These are phyloP conservation scores for Musa itinerans DNA, from an alignment of 176 grass and related monocot genomes.

Conservation along the genomic window DNA sequence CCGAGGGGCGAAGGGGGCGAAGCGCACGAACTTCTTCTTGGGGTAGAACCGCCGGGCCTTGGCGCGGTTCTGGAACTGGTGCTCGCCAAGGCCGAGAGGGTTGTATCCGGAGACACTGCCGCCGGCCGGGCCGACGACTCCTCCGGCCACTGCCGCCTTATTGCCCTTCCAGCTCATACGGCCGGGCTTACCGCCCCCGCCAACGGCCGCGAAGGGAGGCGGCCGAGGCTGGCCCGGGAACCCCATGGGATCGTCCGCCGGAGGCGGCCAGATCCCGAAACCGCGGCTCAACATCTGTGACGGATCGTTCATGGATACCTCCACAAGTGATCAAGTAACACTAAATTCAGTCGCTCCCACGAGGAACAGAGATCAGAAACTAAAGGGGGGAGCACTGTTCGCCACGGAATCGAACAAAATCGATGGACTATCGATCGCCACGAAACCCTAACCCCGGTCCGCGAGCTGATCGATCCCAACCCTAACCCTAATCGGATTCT, in stretches of 20 bases:
- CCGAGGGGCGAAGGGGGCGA: constrained; percentile 72
- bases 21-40: constrained; percentile 26
- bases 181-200: constrained; percentile 26
- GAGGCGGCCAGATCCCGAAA: constrained; percentile 49
- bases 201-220: constrained; percentile 17
- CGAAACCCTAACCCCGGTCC: not conserved
- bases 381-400: not conserved
- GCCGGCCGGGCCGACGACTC: not conserved
- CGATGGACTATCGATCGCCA: not conserved
- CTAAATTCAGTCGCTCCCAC: not conserved
- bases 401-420: not conserved
- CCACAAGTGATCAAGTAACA: not conserved
- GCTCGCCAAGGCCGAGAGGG: constrained; percentile 57
- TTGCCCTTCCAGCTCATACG: constrained; percentile 26
- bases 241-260: constrained; percentile 19
- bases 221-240: constrained; percentile 22
- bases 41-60: constrained; percentile 88
- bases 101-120: constrained; percentile 29
- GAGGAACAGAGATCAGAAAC: not conserved
- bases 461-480: not conserved
- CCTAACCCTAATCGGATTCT: constrained; percentile 5
- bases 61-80: constrained; percentile 76
- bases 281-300: constrained; percentile 53
- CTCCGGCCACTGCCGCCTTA: constrained; percentile 11
- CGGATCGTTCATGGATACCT: constrained; percentile 41